Percentiles rank a stretch among this genome's conserved stretches.
Conservation (phyloP, 192 early-diverging fungal genomes). For the Jimgerdemannia lactiflua region DNA sequence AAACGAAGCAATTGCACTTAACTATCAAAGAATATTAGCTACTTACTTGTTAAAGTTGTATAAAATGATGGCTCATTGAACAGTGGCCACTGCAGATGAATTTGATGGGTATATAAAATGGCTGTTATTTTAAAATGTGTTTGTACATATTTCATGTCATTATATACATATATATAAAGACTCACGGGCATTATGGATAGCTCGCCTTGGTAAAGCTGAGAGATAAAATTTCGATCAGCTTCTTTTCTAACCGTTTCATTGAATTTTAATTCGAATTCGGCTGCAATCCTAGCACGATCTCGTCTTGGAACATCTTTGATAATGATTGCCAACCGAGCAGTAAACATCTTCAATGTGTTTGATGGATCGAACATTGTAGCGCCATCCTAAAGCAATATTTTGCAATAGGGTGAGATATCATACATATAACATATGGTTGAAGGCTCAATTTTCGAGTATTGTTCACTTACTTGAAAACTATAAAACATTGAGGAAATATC, state of each 20-base stretch:
- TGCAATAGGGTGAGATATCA: too few species aligned
- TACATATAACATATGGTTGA: too few species aligned
- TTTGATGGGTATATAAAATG: too few species aligned
- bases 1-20: too few species aligned
- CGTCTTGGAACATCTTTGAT: conserved; percentile 23
- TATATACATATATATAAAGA: too few species aligned
- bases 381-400: too few species aligned
- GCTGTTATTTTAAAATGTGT: too few species aligned
- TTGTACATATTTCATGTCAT: too few species aligned
- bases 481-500: conserved; percentile 26
- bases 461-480: conserved; percentile 14
- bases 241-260: background rate
- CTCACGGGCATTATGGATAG: conserved; percentile 10
- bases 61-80: conserved; percentile 11
- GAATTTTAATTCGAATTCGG: conserved; percentile 15
- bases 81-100: conserved; percentile 9
- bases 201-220: conserved; percentile 13
- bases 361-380: too few species aligned
- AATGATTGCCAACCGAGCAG: conserved; percentile 5
- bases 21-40: too few species aligned
- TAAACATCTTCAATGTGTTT: too few species aligned
- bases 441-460: background rate
- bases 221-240: conserved; percentile 16
- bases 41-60: too few species aligned
- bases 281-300: conserved; percentile 6